A percentile compares a stretch with the other conserved stretches of the same genome.
Conservation (phyloP, 2,329 filamentous ascomycete genomes). For the Grosmannia penicillata region DNA sequence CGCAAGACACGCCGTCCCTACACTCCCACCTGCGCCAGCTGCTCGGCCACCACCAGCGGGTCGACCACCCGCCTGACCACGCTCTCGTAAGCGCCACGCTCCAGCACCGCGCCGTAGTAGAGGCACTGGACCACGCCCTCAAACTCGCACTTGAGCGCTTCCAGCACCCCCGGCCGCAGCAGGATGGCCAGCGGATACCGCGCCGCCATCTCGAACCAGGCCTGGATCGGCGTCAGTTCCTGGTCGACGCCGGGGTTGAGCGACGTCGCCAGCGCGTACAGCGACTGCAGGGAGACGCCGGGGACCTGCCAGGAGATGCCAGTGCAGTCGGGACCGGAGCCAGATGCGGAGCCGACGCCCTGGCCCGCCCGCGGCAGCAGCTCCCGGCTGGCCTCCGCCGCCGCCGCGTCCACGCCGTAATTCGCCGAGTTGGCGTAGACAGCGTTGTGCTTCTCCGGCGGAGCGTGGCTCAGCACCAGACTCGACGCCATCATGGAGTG, state of each 20-base stretch:
- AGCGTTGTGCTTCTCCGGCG: constrained; percentile 17
- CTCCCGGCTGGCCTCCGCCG: neutral
- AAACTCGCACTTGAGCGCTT: constrained; percentile 25
- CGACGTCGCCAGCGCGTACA: constrained; percentile 29
- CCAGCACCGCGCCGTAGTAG: constrained; percentile 32
- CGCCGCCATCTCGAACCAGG: constrained; percentile 36
- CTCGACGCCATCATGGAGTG: constrained; percentile 30
- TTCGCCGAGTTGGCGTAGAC: constrained; percentile 4
- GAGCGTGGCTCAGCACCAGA: constrained; percentile 25
- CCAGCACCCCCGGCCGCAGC: constrained; percentile 20
- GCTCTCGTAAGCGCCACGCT: constrained; percentile 29
- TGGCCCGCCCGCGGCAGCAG: too few relatives aligned
- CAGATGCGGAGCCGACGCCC: neutral
- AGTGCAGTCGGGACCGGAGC: constrained; percentile 1
- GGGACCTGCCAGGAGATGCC: constrained; percentile 22
- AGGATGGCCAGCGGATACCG: constrained; percentile 24
- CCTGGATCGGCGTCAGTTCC: constrained; percentile 36
- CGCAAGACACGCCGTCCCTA: too few relatives aligned
- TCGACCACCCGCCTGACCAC: constrained; percentile 26
- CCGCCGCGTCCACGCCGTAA: constrained; percentile 6
- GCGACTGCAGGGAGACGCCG: constrained; percentile 24
- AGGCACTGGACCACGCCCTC: constrained; percentile 29
- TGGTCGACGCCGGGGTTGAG: constrained; percentile 23
- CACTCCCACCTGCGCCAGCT: too few relatives aligned
- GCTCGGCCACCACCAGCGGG: constrained; percentile 2